Conservation (phyloP, 2,329 filamentous ascomycete species). For the Diaporthe australafricana region DNA sequence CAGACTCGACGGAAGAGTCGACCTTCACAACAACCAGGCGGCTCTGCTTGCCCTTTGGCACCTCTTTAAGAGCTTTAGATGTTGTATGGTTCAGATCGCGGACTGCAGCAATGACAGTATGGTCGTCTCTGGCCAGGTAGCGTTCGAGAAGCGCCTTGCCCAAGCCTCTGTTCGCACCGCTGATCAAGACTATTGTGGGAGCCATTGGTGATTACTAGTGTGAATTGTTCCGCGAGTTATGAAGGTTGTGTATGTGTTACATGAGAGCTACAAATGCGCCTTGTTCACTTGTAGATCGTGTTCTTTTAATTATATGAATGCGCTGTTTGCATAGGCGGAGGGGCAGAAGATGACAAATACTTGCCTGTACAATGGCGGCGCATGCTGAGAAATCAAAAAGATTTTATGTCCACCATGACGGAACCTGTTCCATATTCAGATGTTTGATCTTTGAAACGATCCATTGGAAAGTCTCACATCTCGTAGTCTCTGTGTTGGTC, state of each 20-base stretch:
- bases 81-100: not conserved
- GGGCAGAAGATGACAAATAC: no score
- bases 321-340: no score
- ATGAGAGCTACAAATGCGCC: no score
- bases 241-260: no score
- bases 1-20: slow-evolving; percentile 50
- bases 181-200: slow-evolving; percentile 39
- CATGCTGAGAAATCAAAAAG: not conserved
- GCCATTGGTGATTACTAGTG: no score
- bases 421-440: not conserved
- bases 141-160: slow-evolving; percentile 41
- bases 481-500: not conserved
- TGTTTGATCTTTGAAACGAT: no score
- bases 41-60: slow-evolving; percentile 45
- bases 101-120: slow-evolving; percentile 34
- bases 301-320: no score
- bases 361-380: not conserved
- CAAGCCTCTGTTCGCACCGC: slow-evolving; percentile 45
- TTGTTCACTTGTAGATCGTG: no score
- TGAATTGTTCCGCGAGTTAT: no score
- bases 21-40: slow-evolving; percentile 55
- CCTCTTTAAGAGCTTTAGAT: slow-evolving; percentile 8
- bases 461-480: not conserved
- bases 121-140: slow-evolving; percentile 27
- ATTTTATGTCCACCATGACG: not conserved